phyloP scores from a whole-genome alignment of 192 early-diverging fungal genomes.

The Podila clonocystis region DNA sequence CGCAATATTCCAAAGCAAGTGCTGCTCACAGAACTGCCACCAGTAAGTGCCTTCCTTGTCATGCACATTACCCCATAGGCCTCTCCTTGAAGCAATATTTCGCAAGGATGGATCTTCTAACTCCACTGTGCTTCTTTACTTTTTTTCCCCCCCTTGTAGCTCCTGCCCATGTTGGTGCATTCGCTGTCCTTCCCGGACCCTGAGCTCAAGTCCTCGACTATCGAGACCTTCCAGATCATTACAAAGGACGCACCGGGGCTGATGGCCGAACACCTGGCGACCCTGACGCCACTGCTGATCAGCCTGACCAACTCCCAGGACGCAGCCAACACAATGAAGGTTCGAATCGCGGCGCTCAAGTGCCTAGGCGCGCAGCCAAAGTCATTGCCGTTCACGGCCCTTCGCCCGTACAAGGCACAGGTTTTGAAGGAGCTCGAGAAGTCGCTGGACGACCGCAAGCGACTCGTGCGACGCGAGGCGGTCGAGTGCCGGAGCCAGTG shows the following conservation, averaged over 20 bases:
- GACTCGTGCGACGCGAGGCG: conserved; percentile 87
- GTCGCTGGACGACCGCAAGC: conserved; percentile 88
- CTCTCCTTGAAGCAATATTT: too few relatives aligned
- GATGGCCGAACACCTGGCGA: conserved; percentile 64
- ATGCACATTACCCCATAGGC: not conserved
- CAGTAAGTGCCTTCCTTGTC: conserved; percentile 57
- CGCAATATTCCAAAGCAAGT: conserved; percentile 86
- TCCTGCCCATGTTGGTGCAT: conserved; percentile 83
- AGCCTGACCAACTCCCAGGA: conserved; percentile 44
- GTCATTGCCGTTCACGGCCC: conserved; percentile 63
- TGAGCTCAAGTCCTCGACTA: conserved; percentile 74
- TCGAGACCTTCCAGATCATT: conserved; percentile 81
- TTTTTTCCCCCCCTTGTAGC: conserved; percentile 43
- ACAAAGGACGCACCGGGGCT: conserved; percentile 74
- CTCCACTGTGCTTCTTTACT: not conserved
- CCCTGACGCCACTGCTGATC: conserved; percentile 55
- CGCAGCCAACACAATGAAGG: conserved; percentile 55
- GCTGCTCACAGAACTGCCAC: conserved; percentile 78
- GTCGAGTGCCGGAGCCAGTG: conserved; percentile 89
- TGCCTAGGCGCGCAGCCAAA: conserved; percentile 74
- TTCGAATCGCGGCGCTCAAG: conserved; percentile 79
- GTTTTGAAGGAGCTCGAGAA: conserved; percentile 71
- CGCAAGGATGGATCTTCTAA: not conserved
- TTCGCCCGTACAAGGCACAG: conserved; percentile 69
- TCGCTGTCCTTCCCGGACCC: conserved; percentile 74